Evolutionary conservation across 2,329 filamentous ascomycete genomes (phyloP).

Genomic region (Clonostachys sp.): DNA sequence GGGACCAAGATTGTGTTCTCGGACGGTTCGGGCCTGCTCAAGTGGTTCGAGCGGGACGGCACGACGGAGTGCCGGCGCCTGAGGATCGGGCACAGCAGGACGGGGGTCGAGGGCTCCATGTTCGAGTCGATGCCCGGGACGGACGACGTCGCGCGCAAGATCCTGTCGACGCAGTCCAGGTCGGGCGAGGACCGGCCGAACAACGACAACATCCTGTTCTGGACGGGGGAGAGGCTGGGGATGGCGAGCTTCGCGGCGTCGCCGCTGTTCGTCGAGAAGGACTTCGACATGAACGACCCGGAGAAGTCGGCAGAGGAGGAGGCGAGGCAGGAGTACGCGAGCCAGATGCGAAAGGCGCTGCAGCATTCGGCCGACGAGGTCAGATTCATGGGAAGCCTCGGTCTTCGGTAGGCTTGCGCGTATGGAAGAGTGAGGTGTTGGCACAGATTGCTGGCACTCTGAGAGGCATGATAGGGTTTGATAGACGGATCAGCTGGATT

Average conservation of each 20-base stretch:
- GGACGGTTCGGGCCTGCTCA: conserved; percentile 78
- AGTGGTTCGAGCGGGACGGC: conserved; percentile 89
- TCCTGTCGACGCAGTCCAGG: conserved; percentile 56
- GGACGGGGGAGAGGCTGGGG: conserved; percentile 83
- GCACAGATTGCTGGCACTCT: too few relatives aligned
- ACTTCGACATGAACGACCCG: conserved; percentile 44
- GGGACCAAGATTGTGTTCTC: conserved; percentile 79
- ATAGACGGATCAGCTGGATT: too few relatives aligned
- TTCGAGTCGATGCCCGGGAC: conserved; percentile 47
- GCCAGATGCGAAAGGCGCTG: conserved; percentile 69
- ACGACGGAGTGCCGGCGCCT: conserved; percentile 52
- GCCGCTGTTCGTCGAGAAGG: conserved; percentile 41
- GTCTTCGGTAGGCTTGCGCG: not conserved
- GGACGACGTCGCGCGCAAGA: conserved; percentile 76
- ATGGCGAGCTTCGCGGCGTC: conserved; percentile 59
- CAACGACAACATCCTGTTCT: conserved; percentile 71
- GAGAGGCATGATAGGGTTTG: not conserved
- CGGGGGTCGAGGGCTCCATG: conserved; percentile 37
- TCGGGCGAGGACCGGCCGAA: conserved; percentile 24
- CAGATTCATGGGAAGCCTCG: conserved; percentile 56
- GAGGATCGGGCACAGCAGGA: conserved; percentile 51
- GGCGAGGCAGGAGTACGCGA: conserved; percentile 58
- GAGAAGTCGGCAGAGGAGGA: conserved; percentile 40
- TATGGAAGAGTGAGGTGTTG: too few relatives aligned
- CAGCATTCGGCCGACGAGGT: conserved; percentile 76